Conservation (phyloP, 306 rosid genomes). For the Dryas octopetala region DNA sequence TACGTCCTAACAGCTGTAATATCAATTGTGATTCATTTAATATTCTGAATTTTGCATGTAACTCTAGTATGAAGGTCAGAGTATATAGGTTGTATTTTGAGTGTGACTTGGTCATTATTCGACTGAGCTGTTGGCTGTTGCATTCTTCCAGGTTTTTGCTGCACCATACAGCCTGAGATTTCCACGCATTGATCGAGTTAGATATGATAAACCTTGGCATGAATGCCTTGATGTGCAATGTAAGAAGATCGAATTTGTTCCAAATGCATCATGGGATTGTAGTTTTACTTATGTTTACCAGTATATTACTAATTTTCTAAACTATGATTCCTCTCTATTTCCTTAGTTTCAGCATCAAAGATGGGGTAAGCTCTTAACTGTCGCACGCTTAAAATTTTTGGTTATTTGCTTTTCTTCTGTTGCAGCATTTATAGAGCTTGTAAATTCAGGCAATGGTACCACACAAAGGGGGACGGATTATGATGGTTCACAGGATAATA, state of each 20-base stretch:
- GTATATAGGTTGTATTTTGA: neutral
- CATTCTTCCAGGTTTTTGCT: conserved; percentile 65
- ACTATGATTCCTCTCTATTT: neutral
- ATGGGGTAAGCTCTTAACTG: neutral
- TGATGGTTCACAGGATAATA: conserved; percentile 50
- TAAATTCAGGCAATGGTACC: conserved; percentile 80
- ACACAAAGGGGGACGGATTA: conserved; percentile 56
- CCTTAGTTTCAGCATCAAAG: neutral
- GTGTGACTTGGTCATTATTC: neutral
- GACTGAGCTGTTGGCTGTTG: conserved; percentile 14
- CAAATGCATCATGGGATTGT: conserved; percentile 17
- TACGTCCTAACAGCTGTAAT: conserved; percentile 35
- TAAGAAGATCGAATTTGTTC: conserved; percentile 36
- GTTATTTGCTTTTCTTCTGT: conserved; percentile 17
- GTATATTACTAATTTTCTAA: neutral
- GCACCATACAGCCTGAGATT: conserved; percentile 93
- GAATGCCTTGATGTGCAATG: conserved; percentile 97
- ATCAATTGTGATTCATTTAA: conserved; percentile 8
- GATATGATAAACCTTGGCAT: conserved; percentile 91
- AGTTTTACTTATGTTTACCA: neutral
- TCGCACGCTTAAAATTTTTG: neutral
- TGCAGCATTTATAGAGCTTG: conserved; percentile 93
- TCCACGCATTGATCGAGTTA: conserved; percentile 91
- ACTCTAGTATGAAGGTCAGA: conserved; percentile 5
- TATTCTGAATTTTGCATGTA: neutral